Conservation (phyloP, 2,329 filamentous ascomycete species). For the Dactylellina cionopaga region DNA sequence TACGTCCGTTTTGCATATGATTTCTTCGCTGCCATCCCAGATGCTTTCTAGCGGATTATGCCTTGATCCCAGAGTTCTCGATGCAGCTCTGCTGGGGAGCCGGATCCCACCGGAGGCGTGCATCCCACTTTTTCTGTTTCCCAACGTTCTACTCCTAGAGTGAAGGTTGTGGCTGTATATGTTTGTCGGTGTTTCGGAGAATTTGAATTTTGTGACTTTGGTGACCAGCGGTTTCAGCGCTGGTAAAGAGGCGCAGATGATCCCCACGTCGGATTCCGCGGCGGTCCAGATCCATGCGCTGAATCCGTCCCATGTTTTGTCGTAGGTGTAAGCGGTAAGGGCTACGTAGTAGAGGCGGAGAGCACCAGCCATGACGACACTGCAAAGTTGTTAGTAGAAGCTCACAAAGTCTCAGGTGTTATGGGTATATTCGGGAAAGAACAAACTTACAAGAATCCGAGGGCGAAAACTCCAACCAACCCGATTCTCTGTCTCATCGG, state of each 20-base stretch:
- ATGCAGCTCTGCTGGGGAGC: slow-evolving; percentile 22
- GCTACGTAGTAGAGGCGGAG: slow-evolving; percentile 45
- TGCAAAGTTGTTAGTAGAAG: neutral
- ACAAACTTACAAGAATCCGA: slow-evolving; percentile 45
- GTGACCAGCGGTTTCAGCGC: slow-evolving; percentile 42
- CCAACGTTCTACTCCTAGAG: slow-evolving; percentile 24
- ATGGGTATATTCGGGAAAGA: neutral
- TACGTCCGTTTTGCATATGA: slow-evolving; percentile 28
- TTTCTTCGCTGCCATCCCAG: slow-evolving; percentile 49
- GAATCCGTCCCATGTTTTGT: slow-evolving; percentile 48
- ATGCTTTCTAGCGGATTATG: slow-evolving; percentile 39
- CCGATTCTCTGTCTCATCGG: slow-evolving; percentile 40
- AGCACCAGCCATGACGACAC: slow-evolving; percentile 42
- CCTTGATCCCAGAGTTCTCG: slow-evolving; percentile 30
- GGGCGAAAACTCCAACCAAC: slow-evolving; percentile 39
- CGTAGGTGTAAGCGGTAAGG: slow-evolving; percentile 39
- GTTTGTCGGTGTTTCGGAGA: slow-evolving; percentile 39
- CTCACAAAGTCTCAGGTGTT: no score
- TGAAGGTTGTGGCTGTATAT: slow-evolving; percentile 14
- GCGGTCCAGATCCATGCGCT: slow-evolving; percentile 51
- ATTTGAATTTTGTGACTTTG: slow-evolving; percentile 50
- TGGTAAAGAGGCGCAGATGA: slow-evolving; percentile 50
- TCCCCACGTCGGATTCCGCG: slow-evolving; percentile 45
- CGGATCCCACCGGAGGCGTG: slow-evolving; percentile 17
- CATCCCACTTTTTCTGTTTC: slow-evolving; percentile 17